phyloP scores from a whole-genome alignment of 176 grass and related monocot species.

The Eragrostis curvula region DNA sequence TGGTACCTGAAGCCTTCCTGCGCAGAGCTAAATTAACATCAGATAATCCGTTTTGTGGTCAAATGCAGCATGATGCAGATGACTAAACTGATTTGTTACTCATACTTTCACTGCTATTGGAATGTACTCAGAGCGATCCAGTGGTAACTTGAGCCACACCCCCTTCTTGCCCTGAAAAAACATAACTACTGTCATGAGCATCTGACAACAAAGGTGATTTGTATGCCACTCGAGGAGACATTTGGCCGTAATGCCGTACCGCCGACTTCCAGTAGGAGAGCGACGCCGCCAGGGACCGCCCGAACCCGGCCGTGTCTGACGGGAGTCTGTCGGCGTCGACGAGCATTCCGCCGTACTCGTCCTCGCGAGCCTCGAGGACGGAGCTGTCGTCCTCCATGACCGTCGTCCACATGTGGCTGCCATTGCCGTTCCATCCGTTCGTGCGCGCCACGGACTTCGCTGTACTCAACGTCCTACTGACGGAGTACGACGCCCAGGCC shows the following conservation, averaged over 20 bases:
- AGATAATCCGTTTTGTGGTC: neutral
- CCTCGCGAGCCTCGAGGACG: constrained; percentile 56
- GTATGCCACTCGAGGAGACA: too few relatives aligned
- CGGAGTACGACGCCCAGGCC: neutral
- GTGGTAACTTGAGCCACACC: constrained; percentile 65
- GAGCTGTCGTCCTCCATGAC: neutral
- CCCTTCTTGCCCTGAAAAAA: constrained; percentile 64
- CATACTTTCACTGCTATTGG: constrained; percentile 71
- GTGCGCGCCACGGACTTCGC: neutral
- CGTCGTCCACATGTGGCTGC: neutral
- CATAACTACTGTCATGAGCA: neutral
- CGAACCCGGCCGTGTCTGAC: constrained; percentile 39
- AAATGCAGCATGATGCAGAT: neutral
- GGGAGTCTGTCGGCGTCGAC: constrained; percentile 57
- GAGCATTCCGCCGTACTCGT: constrained; percentile 70
- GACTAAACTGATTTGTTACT: neutral
- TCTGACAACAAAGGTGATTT: too few relatives aligned
- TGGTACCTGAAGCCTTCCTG: constrained; percentile 79
- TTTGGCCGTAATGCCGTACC: constrained; percentile 28
- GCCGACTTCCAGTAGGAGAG: constrained; percentile 61
- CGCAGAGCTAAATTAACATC: neutral
- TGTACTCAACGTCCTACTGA: neutral
- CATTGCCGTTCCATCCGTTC: neutral
- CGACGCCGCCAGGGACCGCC: constrained; percentile 44
- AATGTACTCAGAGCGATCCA: constrained; percentile 62